Evolutionary conservation across 1,139 yeast species (phyloP).

Genomic region (Yamadazyma dushanensis): DNA sequence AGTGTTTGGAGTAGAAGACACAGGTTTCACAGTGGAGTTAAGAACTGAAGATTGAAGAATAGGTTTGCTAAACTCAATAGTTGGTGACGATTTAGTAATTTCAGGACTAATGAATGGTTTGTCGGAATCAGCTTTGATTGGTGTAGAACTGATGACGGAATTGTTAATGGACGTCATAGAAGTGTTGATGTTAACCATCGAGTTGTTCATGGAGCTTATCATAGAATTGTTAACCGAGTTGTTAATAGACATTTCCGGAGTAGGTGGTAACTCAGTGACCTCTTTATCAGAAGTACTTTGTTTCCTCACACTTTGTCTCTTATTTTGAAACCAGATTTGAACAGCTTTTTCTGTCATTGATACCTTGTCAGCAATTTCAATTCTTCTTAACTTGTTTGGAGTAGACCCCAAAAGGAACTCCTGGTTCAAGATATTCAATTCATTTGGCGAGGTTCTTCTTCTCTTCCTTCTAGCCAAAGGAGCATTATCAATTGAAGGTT

Average conservation of each 20-base stretch:
- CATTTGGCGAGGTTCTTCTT: constrained; percentile 90
- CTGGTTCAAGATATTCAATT: constrained; percentile 72
- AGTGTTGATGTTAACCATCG: constrained; percentile 14
- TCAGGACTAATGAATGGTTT: constrained; percentile 28
- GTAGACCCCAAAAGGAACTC: constrained; percentile 78
- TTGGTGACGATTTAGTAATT: constrained; percentile 7
- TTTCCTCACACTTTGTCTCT: constrained; percentile 79
- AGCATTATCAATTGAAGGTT: constrained; percentile 85
- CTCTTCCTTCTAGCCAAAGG: constrained; percentile 90
- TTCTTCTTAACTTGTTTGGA: constrained; percentile 75
- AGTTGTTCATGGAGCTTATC: constrained; percentile 11
- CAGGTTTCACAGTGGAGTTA: constrained; percentile 11
- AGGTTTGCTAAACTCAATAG: constrained; percentile 13
- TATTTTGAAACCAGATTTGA: constrained; percentile 97
- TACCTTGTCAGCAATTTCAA: constrained; percentile 73
- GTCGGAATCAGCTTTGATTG: constrained; percentile 22
- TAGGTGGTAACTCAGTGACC: constrained; percentile 46
- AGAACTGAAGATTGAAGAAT: constrained; percentile 18
- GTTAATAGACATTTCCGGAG: constrained; percentile 22
- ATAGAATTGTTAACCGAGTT: constrained; percentile 10
- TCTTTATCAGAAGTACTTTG: constrained; percentile 42
- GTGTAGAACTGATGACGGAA: constrained; percentile 23
- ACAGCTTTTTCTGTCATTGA: constrained; percentile 96
- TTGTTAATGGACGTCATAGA: constrained; percentile 14
- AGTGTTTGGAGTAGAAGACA: constrained; percentile 20